phyloP scores from a whole-genome alignment of 345 rosid genomes.

The Eucalyptus sp. region DNA sequence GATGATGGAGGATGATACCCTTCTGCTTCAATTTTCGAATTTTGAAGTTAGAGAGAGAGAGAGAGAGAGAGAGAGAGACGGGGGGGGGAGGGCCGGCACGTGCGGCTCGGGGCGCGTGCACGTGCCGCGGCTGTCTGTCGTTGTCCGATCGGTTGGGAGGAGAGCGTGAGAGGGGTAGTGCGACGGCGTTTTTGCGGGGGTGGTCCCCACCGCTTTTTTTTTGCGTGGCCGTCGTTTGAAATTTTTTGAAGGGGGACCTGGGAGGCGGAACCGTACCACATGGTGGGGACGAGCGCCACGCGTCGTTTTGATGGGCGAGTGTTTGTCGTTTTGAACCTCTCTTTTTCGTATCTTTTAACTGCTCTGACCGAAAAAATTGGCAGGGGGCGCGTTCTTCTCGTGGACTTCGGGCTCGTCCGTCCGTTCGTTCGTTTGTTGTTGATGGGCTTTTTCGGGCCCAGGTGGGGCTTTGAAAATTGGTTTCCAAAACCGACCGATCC shows the following conservation, averaged over 20 bases:
- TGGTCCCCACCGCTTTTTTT: not conserved
- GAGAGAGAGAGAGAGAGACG: not conserved
- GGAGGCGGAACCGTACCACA: not conserved
- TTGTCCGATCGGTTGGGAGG: not conserved
- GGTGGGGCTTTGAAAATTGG: no score
- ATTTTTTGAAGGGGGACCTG: not conserved
- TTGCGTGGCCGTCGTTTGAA: not conserved
- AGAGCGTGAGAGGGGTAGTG: not conserved
- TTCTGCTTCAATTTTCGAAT: not conserved
- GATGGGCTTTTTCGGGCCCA: not conserved
- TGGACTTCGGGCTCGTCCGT: not conserved
- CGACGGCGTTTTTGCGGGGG: not conserved
- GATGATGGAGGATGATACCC: not conserved
- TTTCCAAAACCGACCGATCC: no score
- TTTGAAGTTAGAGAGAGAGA: not conserved
- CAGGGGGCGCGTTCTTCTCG: not conserved
- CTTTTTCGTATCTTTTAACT: not conserved
- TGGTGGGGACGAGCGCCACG: conserved; percentile 4
- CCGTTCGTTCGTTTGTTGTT: not conserved
- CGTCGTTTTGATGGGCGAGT: not conserved
- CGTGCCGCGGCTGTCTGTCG: not conserved
- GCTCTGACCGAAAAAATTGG: not conserved
- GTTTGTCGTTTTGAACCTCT: not conserved
- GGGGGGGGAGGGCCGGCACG: not conserved
- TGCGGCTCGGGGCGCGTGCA: not conserved